These are phyloP conservation scores for Oxytropis ochrocephala DNA, from an alignment of 306 rosid genomes.

Conservation along the genomic window DNA sequence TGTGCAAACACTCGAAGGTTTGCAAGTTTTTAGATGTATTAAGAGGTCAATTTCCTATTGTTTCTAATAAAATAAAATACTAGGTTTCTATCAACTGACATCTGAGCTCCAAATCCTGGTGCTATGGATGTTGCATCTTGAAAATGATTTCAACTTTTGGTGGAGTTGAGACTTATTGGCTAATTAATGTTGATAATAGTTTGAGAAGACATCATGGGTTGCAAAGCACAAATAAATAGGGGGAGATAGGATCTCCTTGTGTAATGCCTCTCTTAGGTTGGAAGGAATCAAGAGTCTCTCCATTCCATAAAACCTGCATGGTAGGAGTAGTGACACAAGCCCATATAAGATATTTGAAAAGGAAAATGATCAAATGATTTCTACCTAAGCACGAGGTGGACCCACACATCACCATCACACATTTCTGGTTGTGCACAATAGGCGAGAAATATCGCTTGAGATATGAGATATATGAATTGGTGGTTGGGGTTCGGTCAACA, in stretches of 20 bases:
- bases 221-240: too few species aligned
- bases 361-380: too few species aligned
- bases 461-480: neutral
- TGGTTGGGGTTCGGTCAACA: neutral
- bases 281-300: too few species aligned
- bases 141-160: neutral
- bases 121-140: neutral
- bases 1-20: neutral
- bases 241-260: too few species aligned
- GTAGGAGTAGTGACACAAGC: too few species aligned
- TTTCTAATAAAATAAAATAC: neutral
- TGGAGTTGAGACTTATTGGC: neutral
- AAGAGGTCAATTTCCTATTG: neutral
- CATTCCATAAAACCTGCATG: too few species aligned
- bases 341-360: too few species aligned
- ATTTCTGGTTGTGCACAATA: too few species aligned
- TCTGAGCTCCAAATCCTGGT: neutral
- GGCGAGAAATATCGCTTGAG: neutral
- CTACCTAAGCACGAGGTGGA: too few species aligned
- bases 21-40: neutral
- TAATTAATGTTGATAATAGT: neutral
- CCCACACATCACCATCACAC: too few species aligned
- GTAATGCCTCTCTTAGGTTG: too few species aligned
- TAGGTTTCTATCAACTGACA: neutral
- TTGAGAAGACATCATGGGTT: neutral